Base-by-base conservation (phyloP, 2,329 filamentous ascomycete species). In the Metarhizium guizhouense region DNA sequence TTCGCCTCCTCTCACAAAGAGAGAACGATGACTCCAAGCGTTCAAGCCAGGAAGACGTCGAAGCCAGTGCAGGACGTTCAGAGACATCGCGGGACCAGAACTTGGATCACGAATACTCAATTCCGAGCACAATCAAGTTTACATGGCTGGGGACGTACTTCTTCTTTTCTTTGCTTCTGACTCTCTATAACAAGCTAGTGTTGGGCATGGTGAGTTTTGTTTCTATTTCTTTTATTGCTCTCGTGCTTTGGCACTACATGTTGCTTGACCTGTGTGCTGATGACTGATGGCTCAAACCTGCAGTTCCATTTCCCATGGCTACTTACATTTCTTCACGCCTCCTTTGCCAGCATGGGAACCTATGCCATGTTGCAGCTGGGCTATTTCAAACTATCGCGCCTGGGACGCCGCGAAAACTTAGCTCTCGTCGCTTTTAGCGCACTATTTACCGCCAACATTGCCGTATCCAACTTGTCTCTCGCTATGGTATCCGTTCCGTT, bases 401-500 rank as follows among this genome's bases (percentile, higher is more conserved):
- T 85, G 43, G 74, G 73, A 3, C 71, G 72, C 34, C 75, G 73
- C 34, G 80, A 84, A 64, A 77, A 82, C 65, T 65, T 81, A 47
- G 73, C 76, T n/a, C 73, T 84, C 45, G 68, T 82, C 36, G 74
- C 77, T 50, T 85, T 85, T 66, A 84, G 82, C 40, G 72, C 78
- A 45, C 74, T 85, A 7, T 85, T 83, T 68, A 84, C 82, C 16
- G 73, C 81, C 65, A 85, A 85, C 67, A 84, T 85, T 61, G 82
- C 82, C 56, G 77, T 83, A 49, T 83, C 80, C n/a, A 84, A 84
- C 67, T 73, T 83, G 29, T 84, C 81, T n/a, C 73, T 84, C 42
- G 73, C 72, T 58, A 76, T 82, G 75, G 81, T 83, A 42, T 84
- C 82, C 0, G 79, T 85, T n/a, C 79, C 83, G 2, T 85, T 85